These are phyloP conservation scores for Arthromyces matolae DNA, from an alignment of 768 basidiomycete genomes.

Conservation along the genomic window DNA sequence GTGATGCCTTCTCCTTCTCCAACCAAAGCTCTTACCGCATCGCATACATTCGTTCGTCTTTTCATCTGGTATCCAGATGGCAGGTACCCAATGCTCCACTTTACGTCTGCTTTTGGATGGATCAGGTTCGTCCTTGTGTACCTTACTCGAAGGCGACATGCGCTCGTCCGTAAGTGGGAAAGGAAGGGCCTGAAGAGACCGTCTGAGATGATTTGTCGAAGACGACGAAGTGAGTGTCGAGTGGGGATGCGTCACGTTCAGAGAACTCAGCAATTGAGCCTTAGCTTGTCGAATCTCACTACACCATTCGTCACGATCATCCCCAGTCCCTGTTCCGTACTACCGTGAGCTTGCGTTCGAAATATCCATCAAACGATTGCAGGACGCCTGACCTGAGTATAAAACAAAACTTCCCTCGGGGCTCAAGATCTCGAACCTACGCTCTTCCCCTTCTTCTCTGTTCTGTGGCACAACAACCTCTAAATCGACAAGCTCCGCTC, in stretches of 20 bases:
- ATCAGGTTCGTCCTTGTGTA: slow-evolving; percentile 11
- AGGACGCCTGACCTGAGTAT: slow-evolving; percentile 51
- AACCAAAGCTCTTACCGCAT: slow-evolving; percentile 73
- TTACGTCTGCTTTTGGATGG: slow-evolving; percentile 39
- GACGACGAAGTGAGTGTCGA: slow-evolving; percentile 78
- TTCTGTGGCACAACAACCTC: slow-evolving; percentile 62
- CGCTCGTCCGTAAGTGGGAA: slow-evolving; percentile 55
- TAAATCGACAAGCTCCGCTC: slow-evolving; percentile 65
- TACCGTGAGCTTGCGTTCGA: neutral
- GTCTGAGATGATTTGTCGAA: slow-evolving; percentile 72
- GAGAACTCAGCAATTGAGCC: slow-evolving; percentile 59
- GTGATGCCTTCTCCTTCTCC: slow-evolving; percentile 78
- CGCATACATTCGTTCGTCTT: slow-evolving; percentile 84
- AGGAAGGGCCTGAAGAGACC: slow-evolving; percentile 69
- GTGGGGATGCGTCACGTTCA: slow-evolving; percentile 71
- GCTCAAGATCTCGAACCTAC: slow-evolving; percentile 68
- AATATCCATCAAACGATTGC: neutral
- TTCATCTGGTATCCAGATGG: slow-evolving; percentile 89
- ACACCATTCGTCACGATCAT: slow-evolving; percentile 65
- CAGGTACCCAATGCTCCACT: slow-evolving; percentile 84
- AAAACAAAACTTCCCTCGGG: slow-evolving; percentile 76
- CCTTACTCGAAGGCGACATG: slow-evolving; percentile 27
- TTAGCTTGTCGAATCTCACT: slow-evolving; percentile 67
- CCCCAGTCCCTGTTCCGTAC: slow-evolving; percentile 40
- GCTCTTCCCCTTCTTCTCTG: slow-evolving; percentile 47